Evolutionary conservation across 2,329 filamentous ascomycete genomes (phyloP).

Genomic region (Fusarium sororula): DNA sequence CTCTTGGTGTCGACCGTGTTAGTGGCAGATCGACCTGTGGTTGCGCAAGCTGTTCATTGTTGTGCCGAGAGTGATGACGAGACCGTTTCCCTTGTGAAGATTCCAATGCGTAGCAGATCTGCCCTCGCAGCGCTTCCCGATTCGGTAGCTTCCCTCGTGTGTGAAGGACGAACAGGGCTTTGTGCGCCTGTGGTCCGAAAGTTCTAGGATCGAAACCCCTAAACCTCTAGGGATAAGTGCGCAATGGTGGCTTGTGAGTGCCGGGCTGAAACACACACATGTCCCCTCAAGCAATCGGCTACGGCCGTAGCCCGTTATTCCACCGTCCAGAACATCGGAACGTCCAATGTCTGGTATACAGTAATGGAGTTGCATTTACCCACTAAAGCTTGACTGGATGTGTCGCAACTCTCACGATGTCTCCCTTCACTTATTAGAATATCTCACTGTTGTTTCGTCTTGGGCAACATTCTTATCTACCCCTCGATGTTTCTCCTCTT

Average conservation of each 20-base stretch:
- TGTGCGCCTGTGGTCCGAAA: conserved; percentile 3
- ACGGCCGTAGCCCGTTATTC: conserved; percentile 4
- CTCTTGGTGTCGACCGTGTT: conserved; percentile 15
- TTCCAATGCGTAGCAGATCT: conserved; percentile 18
- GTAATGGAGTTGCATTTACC: conserved; percentile 3
- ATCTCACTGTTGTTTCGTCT: not conserved
- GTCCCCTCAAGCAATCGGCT: conserved; percentile 18
- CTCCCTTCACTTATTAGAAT: not conserved
- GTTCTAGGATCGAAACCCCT: not conserved
- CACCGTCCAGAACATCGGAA: conserved; percentile 7
- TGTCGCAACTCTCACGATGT: not conserved
- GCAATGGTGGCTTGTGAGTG: conserved; percentile 29
- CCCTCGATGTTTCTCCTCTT: conserved; percentile 1
- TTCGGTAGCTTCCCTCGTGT: conserved; percentile 29
- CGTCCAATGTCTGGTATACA: conserved; percentile 6
- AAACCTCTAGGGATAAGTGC: not conserved
- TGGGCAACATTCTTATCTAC: not conserved
- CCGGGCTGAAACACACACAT: conserved; percentile 31
- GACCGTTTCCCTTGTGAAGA: conserved; percentile 1
- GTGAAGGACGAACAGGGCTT: not conserved
- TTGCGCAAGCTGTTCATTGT: conserved; percentile 26
- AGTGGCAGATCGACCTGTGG: conserved; percentile 31
- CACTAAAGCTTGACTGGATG: conserved; percentile 2
- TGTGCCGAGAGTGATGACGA: conserved; percentile 17
- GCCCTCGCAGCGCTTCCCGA: conserved; percentile 11